Percentiles rank a stretch among this genome's conserved stretches.
These are phyloP conservation scores for Arabis alpina DNA, from an alignment of 345 rosid genomes.

Conservation along the genomic window DNA sequence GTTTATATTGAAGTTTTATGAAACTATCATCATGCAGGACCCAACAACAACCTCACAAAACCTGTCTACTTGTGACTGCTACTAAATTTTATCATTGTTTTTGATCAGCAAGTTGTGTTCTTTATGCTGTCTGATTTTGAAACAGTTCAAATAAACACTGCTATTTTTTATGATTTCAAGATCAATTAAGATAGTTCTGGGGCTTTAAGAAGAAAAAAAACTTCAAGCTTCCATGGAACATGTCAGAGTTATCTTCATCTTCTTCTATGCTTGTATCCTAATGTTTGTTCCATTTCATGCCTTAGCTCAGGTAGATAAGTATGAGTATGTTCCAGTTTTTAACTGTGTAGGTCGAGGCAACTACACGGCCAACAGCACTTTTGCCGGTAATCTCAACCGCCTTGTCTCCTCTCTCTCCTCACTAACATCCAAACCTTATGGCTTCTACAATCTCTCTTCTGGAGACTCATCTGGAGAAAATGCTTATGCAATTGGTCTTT, in stretches of 20 bases:
- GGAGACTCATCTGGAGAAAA: constrained; percentile 33
- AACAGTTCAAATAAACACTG: too few relatives aligned
- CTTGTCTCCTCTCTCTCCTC: constrained; percentile 38
- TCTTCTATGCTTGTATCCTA: constrained; percentile 25
- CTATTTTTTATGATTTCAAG: too few relatives aligned
- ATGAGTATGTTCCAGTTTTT: constrained; percentile 7
- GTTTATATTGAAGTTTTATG: too few relatives aligned
- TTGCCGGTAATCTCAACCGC: constrained; percentile 26
- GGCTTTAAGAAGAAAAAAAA: too few relatives aligned
- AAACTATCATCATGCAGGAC: too few relatives aligned
- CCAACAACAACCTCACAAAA: too few relatives aligned
- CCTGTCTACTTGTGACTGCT: too few relatives aligned
- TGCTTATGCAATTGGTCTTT: constrained; percentile 43
- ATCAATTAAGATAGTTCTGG: too few relatives aligned
- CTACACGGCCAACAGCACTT: constrained; percentile 36
- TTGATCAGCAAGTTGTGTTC: too few relatives aligned
- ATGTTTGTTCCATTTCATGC: constrained; percentile 17
- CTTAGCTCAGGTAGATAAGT: constrained; percentile 31
- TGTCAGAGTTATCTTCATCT: background rate
- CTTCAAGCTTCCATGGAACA: constrained; percentile 28
- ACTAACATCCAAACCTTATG: constrained; percentile 29
- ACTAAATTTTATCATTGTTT: too few relatives aligned
- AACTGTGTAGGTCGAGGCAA: constrained; percentile 28
- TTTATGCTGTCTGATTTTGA: too few relatives aligned
- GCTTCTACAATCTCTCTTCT: constrained; percentile 43